Conservation (phyloP, 345 rosid genomes). For the Nasturtium officinale region DNA sequence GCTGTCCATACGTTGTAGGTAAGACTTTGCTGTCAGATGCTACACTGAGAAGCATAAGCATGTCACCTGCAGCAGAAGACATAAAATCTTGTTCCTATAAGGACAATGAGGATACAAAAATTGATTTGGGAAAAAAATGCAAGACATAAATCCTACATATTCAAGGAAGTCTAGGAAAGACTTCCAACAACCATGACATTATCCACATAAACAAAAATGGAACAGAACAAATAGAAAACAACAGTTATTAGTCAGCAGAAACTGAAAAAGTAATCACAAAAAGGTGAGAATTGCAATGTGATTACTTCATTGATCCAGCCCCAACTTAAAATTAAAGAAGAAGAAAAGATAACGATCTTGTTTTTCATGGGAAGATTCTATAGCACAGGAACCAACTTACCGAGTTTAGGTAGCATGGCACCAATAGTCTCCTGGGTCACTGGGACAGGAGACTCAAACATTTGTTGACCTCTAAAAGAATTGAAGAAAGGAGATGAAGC, state of each 20-base stretch:
- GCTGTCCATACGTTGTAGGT: conserved; percentile 90
- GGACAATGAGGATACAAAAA: conserved; percentile 11
- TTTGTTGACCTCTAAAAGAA: conserved; percentile 79
- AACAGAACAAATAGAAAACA: conserved; percentile 7
- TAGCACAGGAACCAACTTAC: conserved; percentile 51
- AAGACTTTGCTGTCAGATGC: conserved; percentile 79
- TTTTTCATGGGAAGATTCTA: conserved; percentile 11
- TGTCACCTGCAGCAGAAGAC: conserved; percentile 60
- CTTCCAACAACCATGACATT: conserved; percentile 27
- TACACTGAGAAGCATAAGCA: conserved; percentile 71
- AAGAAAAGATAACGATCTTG: background rate
- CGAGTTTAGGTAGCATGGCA: conserved; percentile 95
- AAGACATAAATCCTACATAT: conserved; percentile 28
- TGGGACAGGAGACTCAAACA: conserved; percentile 72
- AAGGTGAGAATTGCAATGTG: conserved; percentile 16
- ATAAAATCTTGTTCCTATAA: conserved; percentile 33
- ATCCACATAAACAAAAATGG: conserved; percentile 25
- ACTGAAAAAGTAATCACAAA: conserved; percentile 28
- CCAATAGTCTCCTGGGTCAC: conserved; percentile 80
- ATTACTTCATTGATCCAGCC: conserved; percentile 10
- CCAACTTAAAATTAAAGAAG: conserved; percentile 11
- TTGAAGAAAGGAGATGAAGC: conserved; percentile 72
- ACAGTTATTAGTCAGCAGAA: conserved; percentile 17
- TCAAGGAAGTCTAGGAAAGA: conserved; percentile 20
- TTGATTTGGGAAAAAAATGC: conserved; percentile 19